These are phyloP conservation scores for Rhododendron williamsianum DNA, from an alignment of 148 eudicot species.

Conservation along the genomic window DNA sequence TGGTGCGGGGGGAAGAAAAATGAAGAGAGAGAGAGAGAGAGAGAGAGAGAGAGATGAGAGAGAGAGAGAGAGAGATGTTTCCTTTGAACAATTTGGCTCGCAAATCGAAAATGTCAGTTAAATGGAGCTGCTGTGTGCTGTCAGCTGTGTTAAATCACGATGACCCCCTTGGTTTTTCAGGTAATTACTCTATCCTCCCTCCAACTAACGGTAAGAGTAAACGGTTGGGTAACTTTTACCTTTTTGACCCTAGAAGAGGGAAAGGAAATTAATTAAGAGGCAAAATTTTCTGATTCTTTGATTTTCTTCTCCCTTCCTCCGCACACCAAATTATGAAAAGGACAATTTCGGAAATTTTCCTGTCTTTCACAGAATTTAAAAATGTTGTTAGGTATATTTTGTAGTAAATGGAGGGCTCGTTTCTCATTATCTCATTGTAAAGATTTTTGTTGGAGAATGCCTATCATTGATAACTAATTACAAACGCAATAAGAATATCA, in stretches of 20 bases:
- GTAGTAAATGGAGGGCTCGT: neutral
- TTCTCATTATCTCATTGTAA: neutral
- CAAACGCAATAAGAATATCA: neutral
- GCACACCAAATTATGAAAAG: neutral
- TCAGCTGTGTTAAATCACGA: neutral
- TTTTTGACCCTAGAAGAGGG: neutral
- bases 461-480: neutral
- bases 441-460: too few species aligned
- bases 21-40: neutral
- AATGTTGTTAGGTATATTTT: neutral
- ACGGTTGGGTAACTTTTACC: neutral
- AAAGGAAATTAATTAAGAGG: neutral
- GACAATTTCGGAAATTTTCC: too few species aligned
- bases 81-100: constrained; percentile 16
- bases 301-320: neutral
- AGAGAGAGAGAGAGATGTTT: neutral
- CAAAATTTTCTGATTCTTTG: neutral
- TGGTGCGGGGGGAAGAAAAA: neutral
- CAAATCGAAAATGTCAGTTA: constrained; percentile 29
- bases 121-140: constrained; percentile 14
- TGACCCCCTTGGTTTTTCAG: neutral
- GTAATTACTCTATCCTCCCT: neutral
- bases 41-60: neutral
- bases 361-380: too few species aligned
- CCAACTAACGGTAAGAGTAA: neutral